Evolutionary conservation across 1,284 basidiomycete species (phyloP).

Genomic region (Apiotrichum brassicae): DNA sequence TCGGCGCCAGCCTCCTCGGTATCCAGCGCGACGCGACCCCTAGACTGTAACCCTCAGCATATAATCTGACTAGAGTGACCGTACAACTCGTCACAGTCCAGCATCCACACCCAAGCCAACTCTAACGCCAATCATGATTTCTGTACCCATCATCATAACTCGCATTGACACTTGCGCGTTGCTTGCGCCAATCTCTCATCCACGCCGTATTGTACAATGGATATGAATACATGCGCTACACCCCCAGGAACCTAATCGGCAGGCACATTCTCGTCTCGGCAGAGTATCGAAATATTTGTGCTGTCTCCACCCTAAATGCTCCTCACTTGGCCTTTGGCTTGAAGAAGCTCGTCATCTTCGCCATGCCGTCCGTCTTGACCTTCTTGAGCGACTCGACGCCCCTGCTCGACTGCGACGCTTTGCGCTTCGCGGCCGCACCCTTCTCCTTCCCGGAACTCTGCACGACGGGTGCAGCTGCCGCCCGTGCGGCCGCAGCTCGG

Average conservation of each 20-base stretch:
- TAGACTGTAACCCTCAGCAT: not conserved
- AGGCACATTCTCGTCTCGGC: no score
- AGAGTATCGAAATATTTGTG: no score
- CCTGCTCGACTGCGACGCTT: conserved; percentile 24
- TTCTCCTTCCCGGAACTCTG: conserved; percentile 14
- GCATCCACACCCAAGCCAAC: no score
- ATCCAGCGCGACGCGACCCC: conserved; percentile 1
- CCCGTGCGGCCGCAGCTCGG: conserved; percentile 26
- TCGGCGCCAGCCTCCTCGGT: conserved; percentile 1
- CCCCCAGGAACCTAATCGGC: not conserved
- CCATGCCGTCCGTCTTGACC: conserved; percentile 41
- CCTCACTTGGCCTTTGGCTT: conserved; percentile 30
- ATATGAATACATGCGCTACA: not conserved
- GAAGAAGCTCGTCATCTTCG: conserved; percentile 44
- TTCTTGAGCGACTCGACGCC: conserved; percentile 43
- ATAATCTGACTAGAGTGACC: not conserved
- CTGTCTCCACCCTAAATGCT: not conserved
- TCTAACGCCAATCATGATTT: no score
- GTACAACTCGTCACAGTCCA: no score
- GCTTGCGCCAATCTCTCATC: no score
- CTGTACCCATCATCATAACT: no score
- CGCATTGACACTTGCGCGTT: not conserved
- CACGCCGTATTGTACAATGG: not conserved
- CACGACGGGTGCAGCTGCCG: conserved; percentile 23
- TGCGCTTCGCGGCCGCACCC: conserved; percentile 20